These are phyloP conservation scores for Glycyrrhiza uralensis DNA, from an alignment of 306 rosid genomes.

Conservation along the genomic window DNA sequence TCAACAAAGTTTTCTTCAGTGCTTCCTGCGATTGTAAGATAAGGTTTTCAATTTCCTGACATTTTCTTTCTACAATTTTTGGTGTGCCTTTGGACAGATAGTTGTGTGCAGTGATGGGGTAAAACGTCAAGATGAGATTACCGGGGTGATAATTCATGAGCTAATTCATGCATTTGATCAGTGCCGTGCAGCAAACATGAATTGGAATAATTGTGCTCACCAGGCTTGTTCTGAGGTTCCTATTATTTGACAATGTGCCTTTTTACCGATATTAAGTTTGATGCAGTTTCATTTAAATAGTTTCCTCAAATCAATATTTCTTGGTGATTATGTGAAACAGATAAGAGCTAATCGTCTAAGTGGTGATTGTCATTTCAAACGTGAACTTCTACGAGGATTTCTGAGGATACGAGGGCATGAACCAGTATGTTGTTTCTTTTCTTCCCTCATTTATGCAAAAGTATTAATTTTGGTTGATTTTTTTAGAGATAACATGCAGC, in stretches of 20 bases:
- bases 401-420: slow-evolving; percentile 70
- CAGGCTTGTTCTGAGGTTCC: slow-evolving; percentile 94
- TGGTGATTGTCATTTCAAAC: slow-evolving; percentile 91
- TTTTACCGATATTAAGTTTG: background rate
- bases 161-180: slow-evolving; percentile 88
- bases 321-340: slow-evolving; percentile 41
- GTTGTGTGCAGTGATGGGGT: slow-evolving; percentile 65
- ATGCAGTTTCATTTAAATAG: background rate
- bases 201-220: slow-evolving; percentile 89
- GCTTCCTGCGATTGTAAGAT: background rate
- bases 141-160: slow-evolving; percentile 76
- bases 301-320: background rate
- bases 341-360: slow-evolving; percentile 88
- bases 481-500: background rate
- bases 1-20: background rate
- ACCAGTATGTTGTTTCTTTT: slow-evolving; percentile 50
- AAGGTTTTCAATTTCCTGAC: slow-evolving; percentile 3
- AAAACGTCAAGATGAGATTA: slow-evolving; percentile 67
- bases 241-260: background rate
- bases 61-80: slow-evolving; percentile 1
- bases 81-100: slow-evolving; percentile 46
- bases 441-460: background rate
- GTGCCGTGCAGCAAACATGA: slow-evolving; percentile 72
- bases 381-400: slow-evolving; percentile 69
- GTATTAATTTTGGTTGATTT: slow-evolving; percentile 1